Evolutionary conservation across 495 filamentous ascomycete species (phyloP), one percentile per base, ranked within the genome.

Genomic region (Jackrogersella minutella): DNA sequence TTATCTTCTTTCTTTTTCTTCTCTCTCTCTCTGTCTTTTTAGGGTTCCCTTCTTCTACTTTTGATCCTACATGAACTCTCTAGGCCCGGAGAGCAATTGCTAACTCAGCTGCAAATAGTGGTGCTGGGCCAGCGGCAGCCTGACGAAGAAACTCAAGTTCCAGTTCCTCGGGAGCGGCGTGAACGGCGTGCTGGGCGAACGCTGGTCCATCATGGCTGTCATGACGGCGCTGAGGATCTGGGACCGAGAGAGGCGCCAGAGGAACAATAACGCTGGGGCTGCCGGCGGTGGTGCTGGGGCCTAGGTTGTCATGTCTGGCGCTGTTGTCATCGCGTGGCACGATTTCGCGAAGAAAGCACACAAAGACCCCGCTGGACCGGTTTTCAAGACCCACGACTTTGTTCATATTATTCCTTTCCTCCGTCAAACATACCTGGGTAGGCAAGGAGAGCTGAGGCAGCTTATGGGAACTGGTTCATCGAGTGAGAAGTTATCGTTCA

Each of bases 161-260:
- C 19, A 33, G 30, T 77, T 75, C 59, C 39, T 74, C 9, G 74
- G 74, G 1, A 63, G 40, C 2, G 74, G 74, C 17, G 66, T 47
- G 0, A 62, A 49, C 13, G 73, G 74, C n/a, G 30, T 49, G 13
- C 54, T 77, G 0, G 74, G 74, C 4, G 71, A 74, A 31, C 47
- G 73, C 1, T 77, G 73, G 71, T 71, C 69, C 1, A n/a, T 70
- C 22, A 75, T 77, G 74, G 69, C 73, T 14, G 74, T 72, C 1
- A 50, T 62, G 10, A 65, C 73, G 22, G 73, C 71, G 11, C 44
- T 77, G 52, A 55, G 53, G 16, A 69, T 76, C 3, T 74, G 66
- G 66, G 61, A 71, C 41, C 49, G 47, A 1, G 69, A 74, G 16
- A 52, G 49, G 49, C 30, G 49, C 5, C 14, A 16, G 30, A 22